Base-by-base conservation (phyloP, 768 basidiomycete genomes). In the Albatrellus ellisii region DNA sequence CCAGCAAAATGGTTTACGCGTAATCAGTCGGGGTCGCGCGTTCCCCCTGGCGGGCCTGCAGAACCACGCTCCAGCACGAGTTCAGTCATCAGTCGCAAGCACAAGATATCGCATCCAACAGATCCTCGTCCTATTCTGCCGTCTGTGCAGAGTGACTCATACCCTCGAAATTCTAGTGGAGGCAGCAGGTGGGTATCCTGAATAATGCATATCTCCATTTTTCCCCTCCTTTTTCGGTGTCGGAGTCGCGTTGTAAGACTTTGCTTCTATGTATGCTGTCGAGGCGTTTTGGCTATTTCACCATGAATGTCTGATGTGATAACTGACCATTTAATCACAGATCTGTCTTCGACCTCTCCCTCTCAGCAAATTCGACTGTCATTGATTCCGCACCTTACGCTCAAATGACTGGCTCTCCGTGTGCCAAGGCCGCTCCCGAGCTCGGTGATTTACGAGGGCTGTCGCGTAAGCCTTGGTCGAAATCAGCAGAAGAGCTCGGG, bases 61-160 rank as follows among this genome's bases (percentile, higher is more conserved):
- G 65, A 26, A 48, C 67, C 27, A 48, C 65, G 46, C 38, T 58
- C 31, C 42, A 63, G 18, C 41, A 60, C 57, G 11, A 66, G 67
- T 39, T 68, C 69, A 3, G 48, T 22, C 9, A 36, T 36, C 21
- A 36, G 45, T 12, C 61, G 80, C 46, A 84, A 80, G 47, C 80
- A 75, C 41, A 87, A 85, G 67, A 89, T 88, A 27, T 88, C 86
- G 25, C 76, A 79, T 35, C 85, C 85, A 1, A 85, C 83, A 4
- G 86, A 88, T 52, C 85, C 83, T 7, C 64, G 85, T 17, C 86
- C 83, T 2, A 79, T 88, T 41, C 59, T 81, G 48, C 49, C 61
- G 2, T 60, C 58, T 14, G 49, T 67, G 34, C 62, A 61, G 48
- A 53, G 57, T 15, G 75, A 81, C 49, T 63, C 61, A 2, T 73